Percentiles rank a stretch among this genome's conserved stretches.
These are phyloP conservation scores for Mycena metata DNA, from an alignment of 768 basidiomycete genomes.

Conservation along the genomic window DNA sequence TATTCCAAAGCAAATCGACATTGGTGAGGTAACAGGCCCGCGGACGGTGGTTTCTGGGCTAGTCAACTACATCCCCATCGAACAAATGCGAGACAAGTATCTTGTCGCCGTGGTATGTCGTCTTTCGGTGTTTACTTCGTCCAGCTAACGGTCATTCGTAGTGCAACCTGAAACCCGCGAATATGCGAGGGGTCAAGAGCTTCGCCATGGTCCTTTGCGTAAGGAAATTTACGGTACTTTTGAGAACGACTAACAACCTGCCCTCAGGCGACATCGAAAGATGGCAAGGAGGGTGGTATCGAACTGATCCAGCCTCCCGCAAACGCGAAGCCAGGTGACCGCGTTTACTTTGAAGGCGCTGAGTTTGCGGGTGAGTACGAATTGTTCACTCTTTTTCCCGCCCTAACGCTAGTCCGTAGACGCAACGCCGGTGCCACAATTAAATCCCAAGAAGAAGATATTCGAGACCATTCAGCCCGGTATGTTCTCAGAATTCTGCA, in stretches of 20 bases:
- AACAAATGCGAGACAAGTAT: slow-evolving; percentile 88
- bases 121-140: not conserved
- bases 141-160: slow-evolving; percentile 41
- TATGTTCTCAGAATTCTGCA: slow-evolving; percentile 41
- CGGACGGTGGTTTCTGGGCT: slow-evolving; percentile 97
- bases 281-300: slow-evolving; percentile 90
- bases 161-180: slow-evolving; percentile 96
- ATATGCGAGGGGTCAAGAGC: slow-evolving; percentile 98
- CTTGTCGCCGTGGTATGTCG: slow-evolving; percentile 83
- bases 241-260: slow-evolving; percentile 10
- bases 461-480: slow-evolving; percentile 97
- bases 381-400: not conserved
- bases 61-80: slow-evolving; percentile 96
- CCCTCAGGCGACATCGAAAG: slow-evolving; percentile 86
- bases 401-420: slow-evolving; percentile 49
- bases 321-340: slow-evolving; percentile 90
- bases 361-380: slow-evolving; percentile 79
- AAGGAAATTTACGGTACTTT: slow-evolving; percentile 42
- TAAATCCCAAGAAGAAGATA: slow-evolving; percentile 99
- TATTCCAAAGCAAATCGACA: slow-evolving; percentile 85
- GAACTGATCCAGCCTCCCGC: slow-evolving; percentile 92
- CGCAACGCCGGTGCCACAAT: slow-evolving; percentile 78
- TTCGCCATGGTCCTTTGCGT: slow-evolving; percentile 98
- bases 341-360: slow-evolving; percentile 94
- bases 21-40: slow-evolving; percentile 95